Evolutionary conservation across 106 monocot species (phyloP).

Genomic region (Dendrobium huoshanense): DNA sequence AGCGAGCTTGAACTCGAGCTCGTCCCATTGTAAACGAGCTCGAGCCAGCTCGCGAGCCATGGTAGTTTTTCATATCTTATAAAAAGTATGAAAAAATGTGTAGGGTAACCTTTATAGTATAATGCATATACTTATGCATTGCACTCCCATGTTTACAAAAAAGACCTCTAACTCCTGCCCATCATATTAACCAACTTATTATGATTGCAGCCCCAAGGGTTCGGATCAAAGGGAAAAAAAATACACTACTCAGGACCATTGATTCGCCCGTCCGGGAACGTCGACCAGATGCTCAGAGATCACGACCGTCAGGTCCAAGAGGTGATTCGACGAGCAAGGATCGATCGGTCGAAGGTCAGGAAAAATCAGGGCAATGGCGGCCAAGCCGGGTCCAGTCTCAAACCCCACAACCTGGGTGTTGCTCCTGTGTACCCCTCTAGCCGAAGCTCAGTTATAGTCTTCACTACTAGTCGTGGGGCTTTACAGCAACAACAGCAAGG

Average conservation of each 20-base stretch:
- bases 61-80: too few relatives aligned
- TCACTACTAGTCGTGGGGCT: conserved; percentile 33
- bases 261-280: conserved; percentile 42
- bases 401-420: conserved; percentile 34
- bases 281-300: conserved; percentile 85
- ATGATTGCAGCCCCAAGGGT: conserved; percentile 27
- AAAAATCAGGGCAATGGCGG: conserved; percentile 30
- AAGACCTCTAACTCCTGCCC: too few relatives aligned
- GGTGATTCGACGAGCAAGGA: conserved; percentile 51
- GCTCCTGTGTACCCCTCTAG: conserved; percentile 56
- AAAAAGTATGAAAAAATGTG: too few relatives aligned
- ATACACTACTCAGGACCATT: conserved; percentile 87
- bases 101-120: too few relatives aligned
- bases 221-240: conserved; percentile 42
- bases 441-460: conserved; percentile 31
- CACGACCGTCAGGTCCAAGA: conserved; percentile 83
- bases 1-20: too few relatives aligned
- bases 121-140: too few relatives aligned
- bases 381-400: conserved; percentile 26
- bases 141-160: too few relatives aligned
- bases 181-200: neutral
- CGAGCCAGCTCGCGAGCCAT: too few relatives aligned
- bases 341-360: conserved; percentile 47
- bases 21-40: too few relatives aligned
- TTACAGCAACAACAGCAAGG: conserved; percentile 9